phyloP scores from a whole-genome alignment of 257 asterid species.

The Scutellaria baicalensis region DNA sequence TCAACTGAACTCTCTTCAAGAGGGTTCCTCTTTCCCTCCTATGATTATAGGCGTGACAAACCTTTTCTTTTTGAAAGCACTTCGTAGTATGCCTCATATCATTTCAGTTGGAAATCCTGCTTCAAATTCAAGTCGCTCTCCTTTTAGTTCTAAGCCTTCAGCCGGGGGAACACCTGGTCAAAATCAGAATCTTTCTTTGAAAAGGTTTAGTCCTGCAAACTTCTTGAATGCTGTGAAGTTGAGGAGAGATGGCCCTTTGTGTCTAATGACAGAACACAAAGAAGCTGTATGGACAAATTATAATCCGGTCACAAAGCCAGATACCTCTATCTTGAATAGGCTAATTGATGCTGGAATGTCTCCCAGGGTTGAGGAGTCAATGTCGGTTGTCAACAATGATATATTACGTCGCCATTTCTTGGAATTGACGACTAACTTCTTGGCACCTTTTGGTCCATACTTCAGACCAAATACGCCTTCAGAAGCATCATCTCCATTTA shows the following conservation, averaged over 20 bases:
- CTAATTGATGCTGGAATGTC: conserved; percentile 97
- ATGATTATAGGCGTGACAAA: conserved; percentile 90
- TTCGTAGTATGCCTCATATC: conserved; percentile 79
- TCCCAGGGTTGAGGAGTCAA: conserved; percentile 98
- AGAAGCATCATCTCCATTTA: conserved; percentile 84
- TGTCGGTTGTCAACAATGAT: conserved; percentile 98
- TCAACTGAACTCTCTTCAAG: conserved; percentile 61
- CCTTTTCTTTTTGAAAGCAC: conserved; percentile 87
- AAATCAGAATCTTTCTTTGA: conserved; percentile 49
- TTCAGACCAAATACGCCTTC: conserved; percentile 81
- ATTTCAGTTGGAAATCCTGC: conserved; percentile 89
- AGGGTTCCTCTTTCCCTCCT: conserved; percentile 74
- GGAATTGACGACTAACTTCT: conserved; percentile 94
- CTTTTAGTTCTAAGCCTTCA: conserved; percentile 43
- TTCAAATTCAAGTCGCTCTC: conserved; percentile 45
- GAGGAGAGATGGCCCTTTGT: conserved; percentile 93
- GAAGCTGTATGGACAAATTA: conserved; percentile 91
- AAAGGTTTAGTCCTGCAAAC: conserved; percentile 70
- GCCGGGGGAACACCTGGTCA: conserved; percentile 44
- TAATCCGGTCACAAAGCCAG: conserved; percentile 79
- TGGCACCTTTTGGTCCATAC: conserved; percentile 99
- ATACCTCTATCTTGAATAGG: conserved; percentile 90
- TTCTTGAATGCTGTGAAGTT: conserved; percentile 82
- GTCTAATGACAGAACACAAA: conserved; percentile 91
- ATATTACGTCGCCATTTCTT: conserved; percentile 94